Conservation (phyloP, 176 grass and related monocot genomes). For the Rhynchospora tenuis region DNA sequence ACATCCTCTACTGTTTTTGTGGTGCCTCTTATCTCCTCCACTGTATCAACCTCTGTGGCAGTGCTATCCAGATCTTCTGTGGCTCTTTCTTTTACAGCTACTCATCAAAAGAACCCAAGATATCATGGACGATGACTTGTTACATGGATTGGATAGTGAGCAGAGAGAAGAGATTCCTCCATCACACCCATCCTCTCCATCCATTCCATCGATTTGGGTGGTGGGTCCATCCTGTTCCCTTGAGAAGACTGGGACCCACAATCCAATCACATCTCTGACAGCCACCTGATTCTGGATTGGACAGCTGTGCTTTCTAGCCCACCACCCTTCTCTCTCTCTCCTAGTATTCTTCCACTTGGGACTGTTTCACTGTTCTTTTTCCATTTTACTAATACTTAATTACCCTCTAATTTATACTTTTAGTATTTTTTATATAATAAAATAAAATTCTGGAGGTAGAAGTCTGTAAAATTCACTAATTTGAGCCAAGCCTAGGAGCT, state of each 20-base stretch:
- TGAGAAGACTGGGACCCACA: not conserved
- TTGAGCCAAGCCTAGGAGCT: not conserved
- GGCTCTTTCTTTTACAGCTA: not conserved
- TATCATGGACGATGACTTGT: not conserved
- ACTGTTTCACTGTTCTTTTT: not conserved
- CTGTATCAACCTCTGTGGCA: not conserved
- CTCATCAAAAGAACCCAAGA: not conserved
- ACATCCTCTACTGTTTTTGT: not conserved
- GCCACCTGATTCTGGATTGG: constrained; percentile 11
- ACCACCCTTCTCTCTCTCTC: not conserved
- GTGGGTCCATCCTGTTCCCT: not conserved
- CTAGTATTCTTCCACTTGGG: not conserved
- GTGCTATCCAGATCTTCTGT: not conserved
- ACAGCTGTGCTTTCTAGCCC: constrained; percentile 16
- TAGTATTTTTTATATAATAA: not conserved
- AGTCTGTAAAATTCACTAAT: not conserved
- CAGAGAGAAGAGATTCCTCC: not conserved
- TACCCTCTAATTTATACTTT: not conserved
- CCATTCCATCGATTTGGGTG: constrained; percentile 7
- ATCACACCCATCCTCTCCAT: not conserved
- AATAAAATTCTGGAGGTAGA: not conserved
- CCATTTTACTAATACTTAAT: not conserved
- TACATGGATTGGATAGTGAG: not conserved
- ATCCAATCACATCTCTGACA: constrained; percentile 16
- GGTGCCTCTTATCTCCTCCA: not conserved